Base-by-base conservation (phyloP, 345 rosid species). In the Arabidopsis arenosa region DNA sequence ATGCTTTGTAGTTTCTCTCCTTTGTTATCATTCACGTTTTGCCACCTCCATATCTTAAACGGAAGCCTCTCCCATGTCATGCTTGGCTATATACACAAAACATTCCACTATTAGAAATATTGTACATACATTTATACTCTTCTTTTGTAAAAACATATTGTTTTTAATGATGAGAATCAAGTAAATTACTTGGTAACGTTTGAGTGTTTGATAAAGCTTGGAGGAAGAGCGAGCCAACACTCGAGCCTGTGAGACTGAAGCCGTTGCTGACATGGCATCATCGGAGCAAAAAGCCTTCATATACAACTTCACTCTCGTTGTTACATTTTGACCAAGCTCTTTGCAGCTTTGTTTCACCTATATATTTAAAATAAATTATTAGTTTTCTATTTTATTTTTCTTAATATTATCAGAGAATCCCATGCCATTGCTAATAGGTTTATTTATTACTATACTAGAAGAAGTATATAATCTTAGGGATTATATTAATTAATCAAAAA, bases 41-140 rank as follows among this genome's bases (percentile, higher is more conserved):
- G 83, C 23, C 81, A 74, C 49, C 81, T 83, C 80, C 82, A 76
- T 48, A 84, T n/a, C 63, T 75, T 88, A 59, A 85, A 77, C 11
- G 95, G 96, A 67, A 88, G 73, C 35, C 68, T 86, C 87, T 94
- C 97, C 93, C 96, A 94, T 74, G 79, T 79, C 86, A 85, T 78
- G 84, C 95, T 87, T 82, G 80, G 93, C 97, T 93, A 80, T 57
- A 68, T 26, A 47, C 40, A 62, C 36, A 60, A 2, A 26, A 61
- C 12, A 48, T 68, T 66, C n/a, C n/a, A 61, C 1, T 70, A 28
- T 78, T 49, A 70, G 52, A 44, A 12, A n/a, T 44, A 44, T 40
- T 72, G 21, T 43, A 40, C 21, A 21, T 17, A 17, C 10, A 8
- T 49, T 49, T 18, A 49, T 17, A 49, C 5, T 37, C 9, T 12